Evolutionary conservation across 2,329 filamentous ascomycete species (phyloP).

Genomic region (Fonsecaea erecta): DNA sequence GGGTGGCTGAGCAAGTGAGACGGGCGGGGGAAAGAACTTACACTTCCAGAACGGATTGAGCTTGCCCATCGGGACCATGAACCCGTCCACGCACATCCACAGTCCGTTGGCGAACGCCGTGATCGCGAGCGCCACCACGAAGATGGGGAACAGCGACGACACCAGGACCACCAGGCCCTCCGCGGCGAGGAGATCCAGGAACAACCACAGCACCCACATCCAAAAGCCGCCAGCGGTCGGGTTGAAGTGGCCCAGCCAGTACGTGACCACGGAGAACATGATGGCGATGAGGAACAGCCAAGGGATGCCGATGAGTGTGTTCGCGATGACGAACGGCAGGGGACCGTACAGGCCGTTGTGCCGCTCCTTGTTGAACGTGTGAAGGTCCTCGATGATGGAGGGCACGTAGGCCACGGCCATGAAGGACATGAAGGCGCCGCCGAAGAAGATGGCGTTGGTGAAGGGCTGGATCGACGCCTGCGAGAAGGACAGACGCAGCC

Average conservation of each 20-base stretch:
- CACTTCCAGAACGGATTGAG: constrained; percentile 79
- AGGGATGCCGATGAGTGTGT: constrained; percentile 80
- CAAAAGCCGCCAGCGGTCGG: constrained; percentile 70
- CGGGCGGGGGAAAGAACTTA: constrained; percentile 9
- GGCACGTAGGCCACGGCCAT: constrained; percentile 87
- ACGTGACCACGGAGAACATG: constrained; percentile 74
- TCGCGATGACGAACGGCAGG: constrained; percentile 72
- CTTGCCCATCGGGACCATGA: constrained; percentile 72
- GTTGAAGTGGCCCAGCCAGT: constrained; percentile 80
- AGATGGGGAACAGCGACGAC: constrained; percentile 73
- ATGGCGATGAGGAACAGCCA: constrained; percentile 79
- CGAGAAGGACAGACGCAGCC: constrained; percentile 70
- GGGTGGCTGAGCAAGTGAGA: neutral
- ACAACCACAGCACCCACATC: constrained; percentile 81
- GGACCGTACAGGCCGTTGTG: constrained; percentile 81
- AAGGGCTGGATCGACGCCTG: constrained; percentile 79
- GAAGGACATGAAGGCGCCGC: constrained; percentile 76
- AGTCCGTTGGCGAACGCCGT: constrained; percentile 85
- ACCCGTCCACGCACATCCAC: constrained; percentile 87
- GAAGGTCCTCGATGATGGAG: constrained; percentile 77
- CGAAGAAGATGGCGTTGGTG: constrained; percentile 81
- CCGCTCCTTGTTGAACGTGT: constrained; percentile 75
- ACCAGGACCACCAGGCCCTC: constrained; percentile 82
- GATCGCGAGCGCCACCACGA: constrained; percentile 77
- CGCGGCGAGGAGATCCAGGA: constrained; percentile 80